These are phyloP conservation scores for Tympanopsis confertula DNA, from an alignment of 2,329 filamentous ascomycete genomes.

Conservation along the genomic window DNA sequence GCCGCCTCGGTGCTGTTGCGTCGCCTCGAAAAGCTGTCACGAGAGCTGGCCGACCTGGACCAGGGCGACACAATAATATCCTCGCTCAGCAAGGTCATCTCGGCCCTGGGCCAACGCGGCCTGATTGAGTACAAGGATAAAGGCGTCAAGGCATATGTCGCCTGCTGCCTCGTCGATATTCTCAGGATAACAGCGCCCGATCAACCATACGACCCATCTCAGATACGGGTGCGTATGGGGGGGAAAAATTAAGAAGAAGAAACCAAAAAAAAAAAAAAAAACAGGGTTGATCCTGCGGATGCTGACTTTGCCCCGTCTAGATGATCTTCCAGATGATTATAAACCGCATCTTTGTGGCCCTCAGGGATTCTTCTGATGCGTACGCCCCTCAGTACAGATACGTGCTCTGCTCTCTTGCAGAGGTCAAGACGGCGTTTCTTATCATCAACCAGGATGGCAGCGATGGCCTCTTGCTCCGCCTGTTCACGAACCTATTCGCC, in stretches of 20 bases:
- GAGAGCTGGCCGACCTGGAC: conserved; percentile 75
- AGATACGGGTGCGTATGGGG: conserved; percentile 63
- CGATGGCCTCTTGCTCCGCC: conserved; percentile 64
- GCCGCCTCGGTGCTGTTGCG: conserved; percentile 69
- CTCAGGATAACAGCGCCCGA: conserved; percentile 86
- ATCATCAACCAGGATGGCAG: conserved; percentile 77
- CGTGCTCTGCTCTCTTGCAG: conserved; percentile 75
- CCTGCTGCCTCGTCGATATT: conserved; percentile 85
- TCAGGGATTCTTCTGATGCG: conserved; percentile 75
- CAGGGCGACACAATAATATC: conserved; percentile 75
- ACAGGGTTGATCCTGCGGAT: no score
- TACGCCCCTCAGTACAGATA: conserved; percentile 92
- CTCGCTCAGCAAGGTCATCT: conserved; percentile 74
- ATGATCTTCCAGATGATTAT: conserved; percentile 90
- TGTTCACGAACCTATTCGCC: conserved; percentile 88
- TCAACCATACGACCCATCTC: conserved; percentile 80
- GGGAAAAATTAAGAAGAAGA: no score
- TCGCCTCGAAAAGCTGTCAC: conserved; percentile 68
- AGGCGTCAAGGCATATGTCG: conserved; percentile 79
- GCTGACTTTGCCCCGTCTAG: no score
- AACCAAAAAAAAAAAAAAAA: no score
- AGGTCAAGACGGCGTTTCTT: conserved; percentile 88
- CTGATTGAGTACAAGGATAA: conserved; percentile 84
- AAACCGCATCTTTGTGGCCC: conserved; percentile 68
- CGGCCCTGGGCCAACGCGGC: conserved; percentile 72